Evolutionary conservation across 768 basidiomycete genomes (phyloP).

Genomic region (Tephrocybe rancida): DNA sequence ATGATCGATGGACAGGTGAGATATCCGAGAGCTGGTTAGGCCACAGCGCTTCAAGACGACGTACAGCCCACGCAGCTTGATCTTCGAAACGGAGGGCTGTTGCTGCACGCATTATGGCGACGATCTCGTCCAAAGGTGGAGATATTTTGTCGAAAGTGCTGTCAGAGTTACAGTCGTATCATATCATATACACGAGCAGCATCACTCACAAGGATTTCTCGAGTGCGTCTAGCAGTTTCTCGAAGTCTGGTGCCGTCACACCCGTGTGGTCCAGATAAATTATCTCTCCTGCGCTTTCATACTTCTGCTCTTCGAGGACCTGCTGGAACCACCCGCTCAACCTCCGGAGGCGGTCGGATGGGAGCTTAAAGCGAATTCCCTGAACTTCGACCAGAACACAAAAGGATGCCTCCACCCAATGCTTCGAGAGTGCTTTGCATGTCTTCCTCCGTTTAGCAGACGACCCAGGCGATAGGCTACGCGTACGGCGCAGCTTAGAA

Average conservation of each 20-base stretch:
- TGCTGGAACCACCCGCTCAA: constrained; percentile 35
- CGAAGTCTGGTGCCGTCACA: constrained; percentile 33
- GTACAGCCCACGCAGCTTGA: constrained; percentile 28
- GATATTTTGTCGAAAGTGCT: constrained; percentile 17
- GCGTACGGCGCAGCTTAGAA: too few relatives aligned
- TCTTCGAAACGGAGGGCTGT: constrained; percentile 29
- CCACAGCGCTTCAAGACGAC: constrained; percentile 32
- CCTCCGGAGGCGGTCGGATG: constrained; percentile 33
- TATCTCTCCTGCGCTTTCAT: constrained; percentile 11
- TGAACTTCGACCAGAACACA: constrained; percentile 34
- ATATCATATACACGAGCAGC: not conserved
- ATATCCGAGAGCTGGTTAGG: constrained; percentile 24
- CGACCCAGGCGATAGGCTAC: too few relatives aligned
- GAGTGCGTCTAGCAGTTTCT: constrained; percentile 28
- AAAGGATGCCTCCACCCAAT: constrained; percentile 40
- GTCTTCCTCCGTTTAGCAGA: too few relatives aligned
- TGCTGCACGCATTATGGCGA: constrained; percentile 34
- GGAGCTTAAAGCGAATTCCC: constrained; percentile 34
- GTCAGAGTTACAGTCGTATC: not conserved
- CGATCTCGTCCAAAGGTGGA: constrained; percentile 29
- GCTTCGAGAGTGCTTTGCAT: not conserved
- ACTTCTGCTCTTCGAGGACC: constrained; percentile 8
- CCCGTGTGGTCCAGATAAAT: constrained; percentile 19
- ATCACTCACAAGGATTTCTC: constrained; percentile 34
- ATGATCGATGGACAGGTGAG: constrained; percentile 15